Percentiles rank a stretch among this genome's conserved stretches.
Evolutionary conservation across 169 alveolate species (phyloP).

Genomic region (Toxoplasma gondii): DNA sequence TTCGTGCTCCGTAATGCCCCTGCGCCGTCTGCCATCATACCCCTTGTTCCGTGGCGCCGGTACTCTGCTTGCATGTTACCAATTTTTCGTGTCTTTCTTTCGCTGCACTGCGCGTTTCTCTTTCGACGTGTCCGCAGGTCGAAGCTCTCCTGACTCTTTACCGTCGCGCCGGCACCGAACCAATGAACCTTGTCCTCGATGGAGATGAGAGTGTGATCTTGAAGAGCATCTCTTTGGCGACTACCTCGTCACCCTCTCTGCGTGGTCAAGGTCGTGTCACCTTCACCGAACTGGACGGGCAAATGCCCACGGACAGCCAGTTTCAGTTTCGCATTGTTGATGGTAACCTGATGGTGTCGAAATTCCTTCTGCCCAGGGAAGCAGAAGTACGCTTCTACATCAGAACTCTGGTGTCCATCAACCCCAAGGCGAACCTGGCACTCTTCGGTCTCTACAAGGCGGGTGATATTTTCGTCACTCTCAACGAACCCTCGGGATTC

Average conservation of each 20-base stretch:
- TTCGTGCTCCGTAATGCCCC: no score
- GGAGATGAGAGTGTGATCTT: neutral
- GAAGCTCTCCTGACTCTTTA: neutral
- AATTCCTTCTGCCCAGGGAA: neutral
- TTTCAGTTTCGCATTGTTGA: neutral
- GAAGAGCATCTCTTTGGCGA: neutral
- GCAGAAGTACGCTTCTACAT: constrained; percentile 68
- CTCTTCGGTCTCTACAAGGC: constrained; percentile 87
- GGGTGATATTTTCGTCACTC: constrained; percentile 82
- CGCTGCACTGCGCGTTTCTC: neutral
- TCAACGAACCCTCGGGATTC: constrained; percentile 90
- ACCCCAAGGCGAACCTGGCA: constrained; percentile 83
- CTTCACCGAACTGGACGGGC: no score
- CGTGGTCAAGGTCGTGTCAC: no score
- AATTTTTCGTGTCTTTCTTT: neutral
- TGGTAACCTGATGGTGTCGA: neutral
- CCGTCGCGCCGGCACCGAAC: constrained; percentile 1
- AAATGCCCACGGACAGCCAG: no score
- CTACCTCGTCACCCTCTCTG: neutral
- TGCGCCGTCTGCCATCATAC: neutral
- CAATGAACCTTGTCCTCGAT: neutral
- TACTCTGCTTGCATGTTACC: neutral
- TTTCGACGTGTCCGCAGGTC: neutral
- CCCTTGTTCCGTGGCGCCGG: neutral
- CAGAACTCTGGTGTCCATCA: constrained; percentile 81